These are phyloP conservation scores for Russula earlei DNA, from an alignment of 768 basidiomycete genomes.

Conservation along the genomic window DNA sequence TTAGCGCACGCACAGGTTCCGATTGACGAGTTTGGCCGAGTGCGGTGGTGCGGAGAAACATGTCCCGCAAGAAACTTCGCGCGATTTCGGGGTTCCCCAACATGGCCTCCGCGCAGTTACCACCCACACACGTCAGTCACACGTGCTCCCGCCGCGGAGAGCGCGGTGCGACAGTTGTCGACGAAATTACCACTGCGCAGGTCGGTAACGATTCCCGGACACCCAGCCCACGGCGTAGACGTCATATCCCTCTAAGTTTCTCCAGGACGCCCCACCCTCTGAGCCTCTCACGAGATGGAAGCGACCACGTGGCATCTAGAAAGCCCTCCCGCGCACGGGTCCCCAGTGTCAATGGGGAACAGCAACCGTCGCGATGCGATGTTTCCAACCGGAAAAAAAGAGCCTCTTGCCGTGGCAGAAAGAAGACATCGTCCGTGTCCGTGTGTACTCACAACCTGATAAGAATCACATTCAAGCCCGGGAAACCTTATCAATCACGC, in stretches of 20 bases:
- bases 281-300: not conserved
- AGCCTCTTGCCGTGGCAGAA: not conserved
- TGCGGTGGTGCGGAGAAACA: slow-evolving; percentile 2
- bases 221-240: not conserved
- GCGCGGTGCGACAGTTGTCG: not conserved
- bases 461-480: slow-evolving; percentile 1
- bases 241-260: slow-evolving; percentile 13
- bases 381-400: not conserved
- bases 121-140: too few species aligned
- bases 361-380: slow-evolving; percentile 4
- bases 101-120: not conserved
- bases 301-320: slow-evolving; percentile 4
- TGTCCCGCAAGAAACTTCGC: not conserved
- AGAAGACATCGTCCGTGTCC: too few species aligned
- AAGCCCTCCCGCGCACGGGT: not conserved
- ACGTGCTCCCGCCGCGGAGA: slow-evolving; percentile 7
- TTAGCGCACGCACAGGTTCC: not conserved
- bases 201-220: not conserved
- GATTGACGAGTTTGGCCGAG: not conserved
- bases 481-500: slow-evolving; percentile 2
- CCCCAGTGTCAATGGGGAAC: not conserved
- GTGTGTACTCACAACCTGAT: not conserved
- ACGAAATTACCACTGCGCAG: not conserved
- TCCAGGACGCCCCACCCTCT: not conserved
- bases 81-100: slow-evolving; percentile 8